Evolutionary conservation across 805 yeast genomes (phyloP).

Genomic region (Torulaspora franciscae): DNA sequence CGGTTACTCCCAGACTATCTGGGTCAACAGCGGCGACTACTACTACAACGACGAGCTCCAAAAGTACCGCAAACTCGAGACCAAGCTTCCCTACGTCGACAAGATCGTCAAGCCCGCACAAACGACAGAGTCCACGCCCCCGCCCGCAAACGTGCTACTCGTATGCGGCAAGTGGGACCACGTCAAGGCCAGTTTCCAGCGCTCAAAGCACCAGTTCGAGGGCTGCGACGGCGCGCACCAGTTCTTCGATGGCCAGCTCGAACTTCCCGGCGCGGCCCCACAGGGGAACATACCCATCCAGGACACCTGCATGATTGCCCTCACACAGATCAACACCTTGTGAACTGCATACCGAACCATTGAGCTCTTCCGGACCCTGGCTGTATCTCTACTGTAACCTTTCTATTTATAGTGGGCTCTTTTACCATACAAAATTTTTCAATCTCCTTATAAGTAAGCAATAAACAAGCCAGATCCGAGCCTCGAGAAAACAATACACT

Average conservation of each 20-base stretch:
- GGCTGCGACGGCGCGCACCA: constrained; percentile 52
- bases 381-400: neutral
- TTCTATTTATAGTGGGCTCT: constrained; percentile 6
- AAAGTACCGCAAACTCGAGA: constrained; percentile 22
- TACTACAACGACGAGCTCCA: constrained; percentile 36
- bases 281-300: constrained; percentile 47
- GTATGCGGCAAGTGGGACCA: constrained; percentile 63
- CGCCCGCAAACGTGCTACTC: constrained; percentile 40
- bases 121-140: constrained; percentile 21
- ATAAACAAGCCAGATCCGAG: constrained; percentile 2
- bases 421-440: neutral
- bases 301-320: constrained; percentile 61
- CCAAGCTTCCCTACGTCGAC: constrained; percentile 27
- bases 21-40: constrained; percentile 64
- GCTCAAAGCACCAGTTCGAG: constrained; percentile 46
- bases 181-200: constrained; percentile 47
- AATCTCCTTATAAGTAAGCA: neutral
- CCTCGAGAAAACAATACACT: constrained; percentile 1
- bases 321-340: constrained; percentile 36
- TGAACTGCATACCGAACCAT: neutral
- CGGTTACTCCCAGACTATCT: constrained; percentile 67
- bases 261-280: constrained; percentile 49
- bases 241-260: constrained; percentile 62
- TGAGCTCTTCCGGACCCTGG: neutral
- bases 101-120: constrained; percentile 23